phyloP scores from a whole-genome alignment of 495 filamentous ascomycete species.

The Penicillium cosmopolitanum region DNA sequence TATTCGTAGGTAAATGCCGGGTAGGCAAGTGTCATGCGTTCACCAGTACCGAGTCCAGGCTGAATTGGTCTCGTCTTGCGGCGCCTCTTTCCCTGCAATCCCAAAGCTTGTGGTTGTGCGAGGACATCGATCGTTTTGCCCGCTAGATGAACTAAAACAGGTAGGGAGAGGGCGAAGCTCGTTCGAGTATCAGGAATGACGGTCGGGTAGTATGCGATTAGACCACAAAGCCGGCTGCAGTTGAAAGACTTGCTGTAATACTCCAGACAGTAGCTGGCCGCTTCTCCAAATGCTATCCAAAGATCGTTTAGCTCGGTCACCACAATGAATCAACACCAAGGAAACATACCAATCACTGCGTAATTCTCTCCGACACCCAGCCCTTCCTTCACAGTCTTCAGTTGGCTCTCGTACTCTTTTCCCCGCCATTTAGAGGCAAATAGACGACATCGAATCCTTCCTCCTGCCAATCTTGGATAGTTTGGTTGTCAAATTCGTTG shows the following conservation, averaged over 20 bases:
- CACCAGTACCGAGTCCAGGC: slow-evolving; percentile 59
- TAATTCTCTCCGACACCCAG: slow-evolving; percentile 54
- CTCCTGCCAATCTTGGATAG: slow-evolving; percentile 60
- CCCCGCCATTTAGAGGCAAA: slow-evolving; percentile 57
- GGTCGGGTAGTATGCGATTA: slow-evolving; percentile 66
- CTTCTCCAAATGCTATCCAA: slow-evolving; percentile 56
- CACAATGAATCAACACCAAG: background rate
- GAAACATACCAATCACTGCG: slow-evolving; percentile 48
- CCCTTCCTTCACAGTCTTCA: slow-evolving; percentile 50
- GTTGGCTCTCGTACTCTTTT: slow-evolving; percentile 53
- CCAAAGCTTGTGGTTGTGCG: slow-evolving; percentile 55
- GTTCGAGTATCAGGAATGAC: slow-evolving; percentile 52
- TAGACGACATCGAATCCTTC: slow-evolving; percentile 72
- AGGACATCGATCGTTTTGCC: slow-evolving; percentile 49
- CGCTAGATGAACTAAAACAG: slow-evolving; percentile 59
- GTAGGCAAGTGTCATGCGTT: slow-evolving; percentile 41
- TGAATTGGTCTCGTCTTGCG: slow-evolving; percentile 51
- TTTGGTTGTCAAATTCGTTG: slow-evolving; percentile 61
- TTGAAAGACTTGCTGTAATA: slow-evolving; percentile 53
- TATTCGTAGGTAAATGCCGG: slow-evolving; percentile 53
- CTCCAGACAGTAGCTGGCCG: slow-evolving; percentile 60
- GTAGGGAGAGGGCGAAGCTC: slow-evolving; percentile 51
- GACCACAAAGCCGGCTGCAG: slow-evolving; percentile 48
- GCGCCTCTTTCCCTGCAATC: slow-evolving; percentile 63
- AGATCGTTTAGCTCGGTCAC: background rate